These are phyloP conservation scores for Bacterosira constricta DNA, from an alignment of 108 stramenopile species.

Conservation along the genomic window DNA sequence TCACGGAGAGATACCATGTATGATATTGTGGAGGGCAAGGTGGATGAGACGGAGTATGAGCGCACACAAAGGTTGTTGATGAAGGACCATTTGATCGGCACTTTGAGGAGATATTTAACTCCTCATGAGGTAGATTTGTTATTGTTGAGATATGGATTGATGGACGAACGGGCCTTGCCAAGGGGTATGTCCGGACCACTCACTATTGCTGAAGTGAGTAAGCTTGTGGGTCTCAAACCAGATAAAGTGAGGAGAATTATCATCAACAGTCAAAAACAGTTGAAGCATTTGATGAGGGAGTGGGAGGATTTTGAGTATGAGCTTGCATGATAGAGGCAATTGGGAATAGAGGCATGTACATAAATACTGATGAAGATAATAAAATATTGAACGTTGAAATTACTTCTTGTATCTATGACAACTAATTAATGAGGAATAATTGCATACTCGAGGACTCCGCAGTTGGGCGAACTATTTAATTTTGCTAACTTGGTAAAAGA, in stretches of 20 bases:
- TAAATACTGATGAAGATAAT: not conserved
- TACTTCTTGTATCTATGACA: not conserved
- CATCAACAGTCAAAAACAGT: slow-evolving; percentile 65
- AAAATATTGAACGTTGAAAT: not conserved
- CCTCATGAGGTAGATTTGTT: slow-evolving; percentile 68
- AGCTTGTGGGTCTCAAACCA: slow-evolving; percentile 72
- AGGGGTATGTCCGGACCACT: slow-evolving; percentile 61
- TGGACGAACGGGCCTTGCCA: slow-evolving; percentile 55
- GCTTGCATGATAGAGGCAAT: slow-evolving; percentile 23
- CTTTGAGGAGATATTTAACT: slow-evolving; percentile 56
- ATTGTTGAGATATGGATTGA: slow-evolving; percentile 71
- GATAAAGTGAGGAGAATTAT: slow-evolving; percentile 83
- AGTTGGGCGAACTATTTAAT: no score
- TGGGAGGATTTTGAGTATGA: slow-evolving; percentile 73
- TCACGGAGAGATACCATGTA: slow-evolving; percentile 56
- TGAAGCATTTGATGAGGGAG: slow-evolving; percentile 63
- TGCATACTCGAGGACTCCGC: no score
- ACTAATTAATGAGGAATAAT: no score
- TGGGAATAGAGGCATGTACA: not conserved
- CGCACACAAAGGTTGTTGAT: slow-evolving; percentile 54
- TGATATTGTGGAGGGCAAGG: slow-evolving; percentile 55
- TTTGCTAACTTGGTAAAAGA: no score
- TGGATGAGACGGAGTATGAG: slow-evolving; percentile 58
- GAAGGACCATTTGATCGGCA: slow-evolving; percentile 70
- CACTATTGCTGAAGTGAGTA: slow-evolving; percentile 83